These are phyloP conservation scores for Psilocybe subaeruginosa DNA, from an alignment of 768 basidiomycete genomes.

Conservation along the genomic window DNA sequence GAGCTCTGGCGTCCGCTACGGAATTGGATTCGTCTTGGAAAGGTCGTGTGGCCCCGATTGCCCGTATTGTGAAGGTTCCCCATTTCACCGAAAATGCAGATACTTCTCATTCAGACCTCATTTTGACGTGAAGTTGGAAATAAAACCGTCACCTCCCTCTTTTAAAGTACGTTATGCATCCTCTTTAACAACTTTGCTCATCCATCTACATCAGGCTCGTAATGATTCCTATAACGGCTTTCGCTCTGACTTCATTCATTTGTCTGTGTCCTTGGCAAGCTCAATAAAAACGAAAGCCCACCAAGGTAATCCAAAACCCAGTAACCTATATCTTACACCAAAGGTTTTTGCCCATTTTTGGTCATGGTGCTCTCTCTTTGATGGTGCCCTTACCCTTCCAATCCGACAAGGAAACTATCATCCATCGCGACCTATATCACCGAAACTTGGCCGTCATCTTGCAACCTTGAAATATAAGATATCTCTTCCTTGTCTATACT, in stretches of 20 bases:
- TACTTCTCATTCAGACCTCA: slow-evolving; percentile 83
- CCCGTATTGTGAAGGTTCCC: slow-evolving; percentile 53
- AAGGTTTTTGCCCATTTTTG: slow-evolving; percentile 88
- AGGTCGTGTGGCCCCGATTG: slow-evolving; percentile 80
- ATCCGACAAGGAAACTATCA: slow-evolving; percentile 89
- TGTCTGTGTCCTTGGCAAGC: slow-evolving; percentile 83
- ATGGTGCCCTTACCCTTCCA: slow-evolving; percentile 75
- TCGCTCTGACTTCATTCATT: slow-evolving; percentile 92
- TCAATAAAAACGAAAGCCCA: slow-evolving; percentile 44
- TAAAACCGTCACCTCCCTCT: slow-evolving; percentile 42
- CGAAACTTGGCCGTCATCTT: slow-evolving; percentile 86
- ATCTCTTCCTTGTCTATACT: slow-evolving; percentile 72
- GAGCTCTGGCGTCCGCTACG: slow-evolving; percentile 83
- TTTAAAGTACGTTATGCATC: slow-evolving; percentile 44
- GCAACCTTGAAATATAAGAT: slow-evolving; percentile 93
- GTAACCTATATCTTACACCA: slow-evolving; percentile 85
- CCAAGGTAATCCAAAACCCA: slow-evolving; percentile 41
- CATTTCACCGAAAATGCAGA: slow-evolving; percentile 80
- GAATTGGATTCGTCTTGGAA: slow-evolving; percentile 82
- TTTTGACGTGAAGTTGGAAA: slow-evolving; percentile 67
- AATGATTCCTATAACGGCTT: slow-evolving; percentile 86
- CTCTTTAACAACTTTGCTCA: neutral
- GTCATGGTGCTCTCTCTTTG: slow-evolving; percentile 90
- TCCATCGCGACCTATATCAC: slow-evolving; percentile 69
- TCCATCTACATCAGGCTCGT: slow-evolving; percentile 32